Conservation (phyloP, 495 filamentous ascomycete genomes). For the Penicillium ochrochloron region DNA sequence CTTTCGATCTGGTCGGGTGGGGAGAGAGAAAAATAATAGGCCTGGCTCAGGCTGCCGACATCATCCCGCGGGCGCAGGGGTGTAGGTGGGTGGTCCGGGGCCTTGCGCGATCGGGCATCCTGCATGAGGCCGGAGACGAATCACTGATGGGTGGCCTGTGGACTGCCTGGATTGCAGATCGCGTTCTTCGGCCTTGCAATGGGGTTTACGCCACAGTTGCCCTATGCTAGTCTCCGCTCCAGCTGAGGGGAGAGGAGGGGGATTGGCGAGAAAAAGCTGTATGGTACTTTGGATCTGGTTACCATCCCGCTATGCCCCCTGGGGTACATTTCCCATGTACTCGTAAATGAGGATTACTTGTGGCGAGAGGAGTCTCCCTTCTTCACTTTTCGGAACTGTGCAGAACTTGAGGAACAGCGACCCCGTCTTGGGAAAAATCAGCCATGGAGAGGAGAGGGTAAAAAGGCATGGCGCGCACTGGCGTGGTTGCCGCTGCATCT, state of each 20-base stretch:
- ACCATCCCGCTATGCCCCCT: slow-evolving; percentile 3
- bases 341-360: not conserved
- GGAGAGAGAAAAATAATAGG: not conserved
- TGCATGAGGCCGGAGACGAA: slow-evolving; percentile 16
- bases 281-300: slow-evolving; percentile 18
- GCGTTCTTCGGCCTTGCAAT: slow-evolving; percentile 9
- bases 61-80: not conserved
- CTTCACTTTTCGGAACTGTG: too few relatives aligned
- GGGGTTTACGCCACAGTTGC: slow-evolving; percentile 28
- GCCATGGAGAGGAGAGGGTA: not conserved
- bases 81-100: slow-evolving; percentile 8
- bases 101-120: slow-evolving; percentile 24
- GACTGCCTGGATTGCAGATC: slow-evolving; percentile 22
- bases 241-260: slow-evolving; percentile 11
- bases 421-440: not conserved
- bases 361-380: not conserved
- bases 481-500: slow-evolving; percentile 23
- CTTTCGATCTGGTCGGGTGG: not conserved
- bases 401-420: not conserved
- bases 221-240: slow-evolving; percentile 11
- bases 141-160: slow-evolving; percentile 7
- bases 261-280: slow-evolving; percentile 12
- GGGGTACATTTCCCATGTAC: slow-evolving; percentile 1
- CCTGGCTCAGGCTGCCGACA: not conserved
- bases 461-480: slow-evolving; percentile 9